Percentiles rank a stretch among this genome's conserved stretches.
Conservation (phyloP, 1,284 basidiomycete species). For the Fomitopsis pinicola region DNA sequence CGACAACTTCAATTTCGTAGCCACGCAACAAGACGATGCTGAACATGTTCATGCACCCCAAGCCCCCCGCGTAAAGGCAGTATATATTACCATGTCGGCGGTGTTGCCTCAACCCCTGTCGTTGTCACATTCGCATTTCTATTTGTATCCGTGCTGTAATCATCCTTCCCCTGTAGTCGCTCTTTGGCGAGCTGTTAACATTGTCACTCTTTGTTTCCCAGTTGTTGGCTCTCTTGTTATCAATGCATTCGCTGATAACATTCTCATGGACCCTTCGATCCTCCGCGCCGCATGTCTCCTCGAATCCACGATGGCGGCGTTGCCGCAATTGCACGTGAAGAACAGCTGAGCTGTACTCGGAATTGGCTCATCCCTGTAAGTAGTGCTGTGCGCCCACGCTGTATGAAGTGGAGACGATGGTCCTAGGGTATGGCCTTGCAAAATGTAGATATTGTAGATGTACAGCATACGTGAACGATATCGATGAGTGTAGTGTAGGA, state of each 20-base stretch:
- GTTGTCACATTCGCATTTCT: not conserved
- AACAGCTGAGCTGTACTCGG: too few species aligned
- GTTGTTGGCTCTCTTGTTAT: not conserved
- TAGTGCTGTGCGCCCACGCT: too few species aligned
- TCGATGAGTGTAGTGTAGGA: not conserved
- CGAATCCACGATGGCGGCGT: too few species aligned
- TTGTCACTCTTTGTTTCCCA: not conserved
- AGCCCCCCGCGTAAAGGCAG: not conserved
- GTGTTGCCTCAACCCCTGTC: not conserved
- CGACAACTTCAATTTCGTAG: not conserved
- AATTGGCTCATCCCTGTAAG: too few species aligned
- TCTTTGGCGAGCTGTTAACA: not conserved
- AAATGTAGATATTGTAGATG: not conserved
- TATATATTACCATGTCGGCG: not conserved
- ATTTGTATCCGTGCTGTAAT: not conserved
- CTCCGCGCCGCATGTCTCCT: too few species aligned
- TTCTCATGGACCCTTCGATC: not conserved
- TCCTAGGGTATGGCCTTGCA: too few species aligned
- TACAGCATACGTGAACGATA: not conserved
- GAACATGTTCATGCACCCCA: slow-evolving; percentile 1
- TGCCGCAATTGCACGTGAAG: too few species aligned
- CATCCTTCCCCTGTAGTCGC: not conserved
- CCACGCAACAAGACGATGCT: not conserved
- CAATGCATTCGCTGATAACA: not conserved
- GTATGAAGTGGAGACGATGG: too few species aligned